Base-by-base conservation (phyloP, 352 stramenopile species). In the Pilasporangium apinafurcum region DNA sequence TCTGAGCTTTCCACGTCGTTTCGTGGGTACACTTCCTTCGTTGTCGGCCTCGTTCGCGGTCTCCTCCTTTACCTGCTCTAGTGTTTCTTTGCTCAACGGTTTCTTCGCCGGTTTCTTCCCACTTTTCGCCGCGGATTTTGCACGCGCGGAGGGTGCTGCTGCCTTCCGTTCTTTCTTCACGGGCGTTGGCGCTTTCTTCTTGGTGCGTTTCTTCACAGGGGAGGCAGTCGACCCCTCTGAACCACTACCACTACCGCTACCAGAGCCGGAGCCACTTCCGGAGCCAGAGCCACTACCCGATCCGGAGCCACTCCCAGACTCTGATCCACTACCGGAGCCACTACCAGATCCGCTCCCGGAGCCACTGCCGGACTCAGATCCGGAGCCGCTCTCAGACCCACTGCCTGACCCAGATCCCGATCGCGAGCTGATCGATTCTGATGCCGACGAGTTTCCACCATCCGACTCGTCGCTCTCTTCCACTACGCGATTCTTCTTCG, bases 391-490 rank as follows among this genome's bases (percentile, higher is more conserved):
- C 29, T 43, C 56, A 1, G 36, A 55, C 41, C 50, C 61, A 18
- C 31, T 50, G n/a, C 56, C 61, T 3, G 48, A 62, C 9, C 53
- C 61, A 1, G 49, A 62, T 16, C 48, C 56, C 2, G 49, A 62
- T 29, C 44, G 46, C n/a, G 43, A 70, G 40, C 69, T 83, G 42
- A 61, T 63, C 0, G 75, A 85, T 14, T 69, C 66, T 8, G 72
- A 84, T 2, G 53, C 68, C 16, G 66, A 79, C 41, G 76, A 86
- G 44, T 59, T 48, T 20, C 48, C 56, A 35, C 58, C 69, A 34
- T 88, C 75, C 41, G 66, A 82, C 53, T 86, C 76, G 60, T 84
- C 77, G 57, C 77, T 89, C 44, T 81, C 77, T 18, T 61, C 57
- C 34, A 86, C 62, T 38, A 81, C 73, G 56, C 55, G 50, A 28